These are phyloP conservation scores for Termitomyces sp. DNA, from an alignment of 768 basidiomycete species.

Conservation along the genomic window DNA sequence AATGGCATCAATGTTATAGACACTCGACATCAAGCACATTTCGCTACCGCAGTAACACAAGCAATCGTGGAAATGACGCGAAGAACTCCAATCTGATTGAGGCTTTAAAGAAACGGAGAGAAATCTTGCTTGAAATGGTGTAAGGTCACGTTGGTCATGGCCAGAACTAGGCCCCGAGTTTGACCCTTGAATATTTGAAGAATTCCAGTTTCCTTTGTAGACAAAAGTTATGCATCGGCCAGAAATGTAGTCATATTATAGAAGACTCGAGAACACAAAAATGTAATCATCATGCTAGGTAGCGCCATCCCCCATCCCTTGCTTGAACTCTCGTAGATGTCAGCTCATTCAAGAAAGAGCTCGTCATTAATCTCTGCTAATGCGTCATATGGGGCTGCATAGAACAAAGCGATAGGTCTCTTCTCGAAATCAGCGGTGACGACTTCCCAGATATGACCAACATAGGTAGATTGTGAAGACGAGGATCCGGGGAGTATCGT, in stretches of 20 bases:
- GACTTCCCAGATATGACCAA: slow-evolving; percentile 9
- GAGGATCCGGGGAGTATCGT: background rate
- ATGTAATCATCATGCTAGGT: background rate
- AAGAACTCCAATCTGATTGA: background rate
- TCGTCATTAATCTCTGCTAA: background rate
- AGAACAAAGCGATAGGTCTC: slow-evolving; percentile 2
- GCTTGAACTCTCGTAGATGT: background rate
- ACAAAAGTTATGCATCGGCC: background rate
- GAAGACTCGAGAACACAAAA: background rate
- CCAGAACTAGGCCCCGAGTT: too few species aligned
- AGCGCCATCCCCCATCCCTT: background rate
- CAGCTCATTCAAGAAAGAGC: background rate
- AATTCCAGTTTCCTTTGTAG: background rate
- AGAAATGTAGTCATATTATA: background rate
- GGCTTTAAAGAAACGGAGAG: too few species aligned
- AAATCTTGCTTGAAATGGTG: background rate
- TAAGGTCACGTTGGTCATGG: too few species aligned
- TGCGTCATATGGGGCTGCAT: background rate
- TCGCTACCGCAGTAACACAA: background rate
- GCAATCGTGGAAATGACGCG: background rate
- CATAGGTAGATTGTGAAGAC: slow-evolving; percentile 4
- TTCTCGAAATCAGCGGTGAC: background rate
- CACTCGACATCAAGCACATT: background rate
- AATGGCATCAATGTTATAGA: background rate
- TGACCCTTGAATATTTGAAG: background rate